These are phyloP conservation scores for Lipomyces yamadae DNA, from an alignment of 805 yeast genomes.

Conservation along the genomic window DNA sequence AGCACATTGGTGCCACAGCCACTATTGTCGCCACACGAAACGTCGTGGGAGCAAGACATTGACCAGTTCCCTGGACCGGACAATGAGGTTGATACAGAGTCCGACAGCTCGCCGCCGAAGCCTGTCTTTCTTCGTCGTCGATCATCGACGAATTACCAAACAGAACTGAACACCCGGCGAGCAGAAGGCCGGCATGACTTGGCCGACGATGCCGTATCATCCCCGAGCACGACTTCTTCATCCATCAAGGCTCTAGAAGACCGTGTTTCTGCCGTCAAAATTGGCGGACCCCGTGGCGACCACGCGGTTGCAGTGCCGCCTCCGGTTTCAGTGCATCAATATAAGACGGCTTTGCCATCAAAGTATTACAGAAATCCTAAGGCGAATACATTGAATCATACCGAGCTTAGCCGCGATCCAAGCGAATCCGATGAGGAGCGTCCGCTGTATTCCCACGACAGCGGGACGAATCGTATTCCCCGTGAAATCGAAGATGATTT, in stretches of 20 bases:
- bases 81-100: slow-evolving; percentile 1
- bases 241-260: not conserved
- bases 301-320: not conserved
- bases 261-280: not conserved
- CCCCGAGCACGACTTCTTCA: not conserved
- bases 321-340: not conserved
- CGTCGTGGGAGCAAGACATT: not conserved
- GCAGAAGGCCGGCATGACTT: not conserved
- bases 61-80: not conserved
- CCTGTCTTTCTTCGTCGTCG: slow-evolving; percentile 21
- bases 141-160: slow-evolving; percentile 30
- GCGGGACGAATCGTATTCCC: not conserved
- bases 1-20: not conserved
- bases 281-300: not conserved
- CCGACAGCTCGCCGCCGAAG: slow-evolving; percentile 4
- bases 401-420: not conserved
- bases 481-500: slow-evolving; percentile 24
- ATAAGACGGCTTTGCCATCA: not conserved
- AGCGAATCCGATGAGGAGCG: not conserved
- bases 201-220: not conserved
- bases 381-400: slow-evolving; percentile 11
- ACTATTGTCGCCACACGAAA: not conserved
- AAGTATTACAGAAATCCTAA: slow-evolving; percentile 6
- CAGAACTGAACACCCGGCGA: slow-evolving; percentile 8
- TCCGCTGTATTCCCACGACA: slow-evolving; percentile 3